Percentiles rank a stretch among this genome's conserved stretches.
Conservation (phyloP, 495 filamentous ascomycete genomes). For the Penicillium parvum region DNA sequence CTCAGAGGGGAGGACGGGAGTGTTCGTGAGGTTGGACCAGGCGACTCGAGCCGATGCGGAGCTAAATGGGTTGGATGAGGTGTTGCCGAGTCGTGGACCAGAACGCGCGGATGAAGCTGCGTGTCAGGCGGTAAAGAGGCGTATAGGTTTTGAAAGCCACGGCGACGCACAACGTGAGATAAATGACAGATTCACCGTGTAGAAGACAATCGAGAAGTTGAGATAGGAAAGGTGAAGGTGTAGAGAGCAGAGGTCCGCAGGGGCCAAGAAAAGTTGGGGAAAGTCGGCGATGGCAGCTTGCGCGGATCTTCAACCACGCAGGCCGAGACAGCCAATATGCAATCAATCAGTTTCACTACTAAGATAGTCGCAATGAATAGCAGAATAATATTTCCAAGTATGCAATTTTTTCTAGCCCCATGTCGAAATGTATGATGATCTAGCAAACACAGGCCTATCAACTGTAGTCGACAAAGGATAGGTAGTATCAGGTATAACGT, state of each 20-base stretch:
- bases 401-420: too few species aligned
- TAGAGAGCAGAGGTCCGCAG: slow-evolving; percentile 11
- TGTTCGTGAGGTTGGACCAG: background rate
- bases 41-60: background rate
- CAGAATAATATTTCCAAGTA: too few species aligned
- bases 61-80: slow-evolving; percentile 2
- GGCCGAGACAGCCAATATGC: too few species aligned
- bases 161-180: background rate
- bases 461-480: too few species aligned
- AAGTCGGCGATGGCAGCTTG: background rate
- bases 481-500: background rate
- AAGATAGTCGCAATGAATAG: too few species aligned
- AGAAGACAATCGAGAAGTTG: background rate
- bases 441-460: background rate
- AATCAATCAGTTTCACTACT: too few species aligned
- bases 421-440: too few species aligned
- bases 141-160: background rate
- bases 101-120: slow-evolving; percentile 11
- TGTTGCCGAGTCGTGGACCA: slow-evolving; percentile 5
- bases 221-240: slow-evolving; percentile 2
- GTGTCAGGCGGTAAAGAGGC: slow-evolving; percentile 6
- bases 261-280: slow-evolving; percentile 20
- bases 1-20: slow-evolving; percentile 6
- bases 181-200: background rate
- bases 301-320: background rate